A percentile compares a stretch with the other conserved stretches of the same genome.
phyloP scores from a whole-genome alignment of 2,329 filamentous ascomycete genomes.

The Microsporum canis region DNA sequence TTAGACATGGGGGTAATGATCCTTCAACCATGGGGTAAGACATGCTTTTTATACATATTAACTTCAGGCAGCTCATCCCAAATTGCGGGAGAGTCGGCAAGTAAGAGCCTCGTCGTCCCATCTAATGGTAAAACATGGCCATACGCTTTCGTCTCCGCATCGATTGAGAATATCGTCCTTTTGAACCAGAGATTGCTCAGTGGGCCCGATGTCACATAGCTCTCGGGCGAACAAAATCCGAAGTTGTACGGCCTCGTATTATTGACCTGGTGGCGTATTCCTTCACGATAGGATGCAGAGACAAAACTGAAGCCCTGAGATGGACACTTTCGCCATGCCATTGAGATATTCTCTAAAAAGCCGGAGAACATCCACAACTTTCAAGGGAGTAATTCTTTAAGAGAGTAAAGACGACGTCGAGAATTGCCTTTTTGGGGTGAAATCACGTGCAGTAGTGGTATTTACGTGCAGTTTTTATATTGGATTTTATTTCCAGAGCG shows the following conservation, averaged over 20 bases:
- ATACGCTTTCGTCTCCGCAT: no score
- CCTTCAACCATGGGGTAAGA: neutral
- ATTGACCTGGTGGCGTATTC: neutral
- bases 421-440: neutral
- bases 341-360: neutral
- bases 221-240: neutral
- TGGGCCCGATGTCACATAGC: neutral
- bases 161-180: neutral
- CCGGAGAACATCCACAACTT: neutral
- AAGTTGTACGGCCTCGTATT: neutral
- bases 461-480: no score
- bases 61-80: neutral
- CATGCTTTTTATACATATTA: neutral
- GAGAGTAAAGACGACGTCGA: neutral
- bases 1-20: neutral
- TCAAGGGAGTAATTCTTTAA: no score
- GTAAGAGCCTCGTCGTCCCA: neutral
- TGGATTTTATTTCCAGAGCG: no score
- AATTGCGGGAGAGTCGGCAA: neutral
- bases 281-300: neutral
- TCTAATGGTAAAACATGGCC: no score
- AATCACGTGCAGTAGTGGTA: neutral
- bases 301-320: neutral
- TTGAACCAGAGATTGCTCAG: neutral
- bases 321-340: neutral